Evolutionary conservation across 495 filamentous ascomycete genomes (phyloP).

Genomic region (Aspergillus nanangensis): DNA sequence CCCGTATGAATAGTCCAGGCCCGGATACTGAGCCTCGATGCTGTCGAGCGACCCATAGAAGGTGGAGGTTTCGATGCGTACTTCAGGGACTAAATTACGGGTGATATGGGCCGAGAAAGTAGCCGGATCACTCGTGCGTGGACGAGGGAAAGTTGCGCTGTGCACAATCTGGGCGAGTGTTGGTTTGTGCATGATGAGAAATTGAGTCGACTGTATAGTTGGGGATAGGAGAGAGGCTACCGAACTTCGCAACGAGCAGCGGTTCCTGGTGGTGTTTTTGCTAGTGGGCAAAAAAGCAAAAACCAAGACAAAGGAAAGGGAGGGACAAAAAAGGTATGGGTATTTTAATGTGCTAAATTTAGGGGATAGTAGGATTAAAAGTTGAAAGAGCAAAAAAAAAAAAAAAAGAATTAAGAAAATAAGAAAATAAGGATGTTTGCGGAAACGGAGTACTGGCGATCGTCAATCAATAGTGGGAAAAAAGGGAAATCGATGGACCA

Average conservation of each 20-base stretch:
- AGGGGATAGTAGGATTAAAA: too few relatives aligned
- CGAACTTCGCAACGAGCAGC: not conserved
- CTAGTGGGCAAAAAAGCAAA: too few relatives aligned
- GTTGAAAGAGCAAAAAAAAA: not conserved
- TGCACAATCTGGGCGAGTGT: constrained; percentile 53
- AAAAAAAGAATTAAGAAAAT: not conserved
- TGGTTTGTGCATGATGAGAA: constrained; percentile 54
- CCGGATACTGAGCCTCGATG: constrained; percentile 85
- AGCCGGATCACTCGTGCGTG: constrained; percentile 48
- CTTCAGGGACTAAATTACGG: constrained; percentile 77
- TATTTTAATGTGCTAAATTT: too few relatives aligned
- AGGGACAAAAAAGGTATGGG: too few relatives aligned
- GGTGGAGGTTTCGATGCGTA: constrained; percentile 74
- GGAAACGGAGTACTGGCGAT: not conserved
- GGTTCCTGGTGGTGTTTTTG: too few relatives aligned
- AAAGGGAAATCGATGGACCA: too few relatives aligned
- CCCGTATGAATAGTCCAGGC: constrained; percentile 76
- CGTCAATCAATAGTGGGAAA: not conserved
- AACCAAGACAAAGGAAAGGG: too few relatives aligned
- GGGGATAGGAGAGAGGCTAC: not conserved
- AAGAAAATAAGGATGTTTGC: not conserved
- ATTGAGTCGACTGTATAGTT: not conserved
- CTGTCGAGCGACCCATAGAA: constrained; percentile 86
- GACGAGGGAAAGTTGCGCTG: constrained; percentile 52
- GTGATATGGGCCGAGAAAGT: constrained; percentile 57